Base-by-base conservation (phyloP, 31 red algal genomes). In the Odonthalia washingtoniensis region DNA sequence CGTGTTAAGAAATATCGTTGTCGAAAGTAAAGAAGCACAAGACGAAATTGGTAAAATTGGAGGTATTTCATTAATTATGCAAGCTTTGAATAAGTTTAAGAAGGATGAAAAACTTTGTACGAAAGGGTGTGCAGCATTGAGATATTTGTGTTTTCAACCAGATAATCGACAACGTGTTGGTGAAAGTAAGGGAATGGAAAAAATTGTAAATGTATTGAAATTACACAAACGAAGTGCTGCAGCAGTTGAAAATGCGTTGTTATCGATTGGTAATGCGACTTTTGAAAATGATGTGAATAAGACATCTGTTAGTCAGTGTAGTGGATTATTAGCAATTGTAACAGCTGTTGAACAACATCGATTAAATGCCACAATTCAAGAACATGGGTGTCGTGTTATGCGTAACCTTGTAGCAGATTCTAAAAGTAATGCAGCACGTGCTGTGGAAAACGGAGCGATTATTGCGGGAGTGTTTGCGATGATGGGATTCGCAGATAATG, bases 341-440 rank as follows among this genome's bases (percentile, higher is more conserved):
- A 66, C 70, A 45, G 94, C 75, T 32, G 66, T 91, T 52, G 84
- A 92, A 40, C 63, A 80, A 36, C 79, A 96, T 64, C 72, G 85
- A 34, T 72, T 86, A 35, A 83, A 52, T 40, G 69, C 77, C n/a
- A 69, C 33, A 2, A 83, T 96, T 57, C 89, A 92, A 79, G 94
- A 92, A 64, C 90, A 96, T 72, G 94, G 88, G 21, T 96, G 94
- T 60, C 80, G 94, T 18, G 94, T 93, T n/a, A 85, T 96, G 36
- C 68, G 94, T 4, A 91, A 91, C 60, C 85, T 96, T 16, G 67
- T 82, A 2, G 94, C 91, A 37, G 87, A 82, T 2, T 78, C 38
- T 36, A 84, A 96, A 42, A 73, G 82, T 40, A 96, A 92, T 74
- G 34, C 81, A 52, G 31, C 46, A 39, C 72, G 83, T 38, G 70